Percentiles rank a stretch among this genome's conserved stretches.
phyloP scores from a whole-genome alignment of 257 asterid species.

The Solanum megistacrolobum region DNA sequence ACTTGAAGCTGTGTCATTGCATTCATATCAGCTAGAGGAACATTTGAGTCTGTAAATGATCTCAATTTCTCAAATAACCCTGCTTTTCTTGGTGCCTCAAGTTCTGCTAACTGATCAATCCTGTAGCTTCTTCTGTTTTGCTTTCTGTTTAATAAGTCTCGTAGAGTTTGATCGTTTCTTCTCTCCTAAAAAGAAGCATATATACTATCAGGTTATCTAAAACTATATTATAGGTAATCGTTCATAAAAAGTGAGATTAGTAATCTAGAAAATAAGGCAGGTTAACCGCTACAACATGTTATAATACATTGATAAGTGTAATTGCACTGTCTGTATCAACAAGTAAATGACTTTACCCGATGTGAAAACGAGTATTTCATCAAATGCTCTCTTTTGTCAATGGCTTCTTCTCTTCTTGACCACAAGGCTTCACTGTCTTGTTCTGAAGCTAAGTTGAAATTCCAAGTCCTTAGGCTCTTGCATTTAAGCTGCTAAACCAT shows the following conservation, averaged over 20 bases:
- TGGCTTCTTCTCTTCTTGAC: constrained; percentile 48
- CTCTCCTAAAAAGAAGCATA: constrained; percentile 34
- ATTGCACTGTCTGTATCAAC: neutral
- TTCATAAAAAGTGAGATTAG: neutral
- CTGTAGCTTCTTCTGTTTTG: constrained; percentile 33
- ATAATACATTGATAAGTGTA: neutral
- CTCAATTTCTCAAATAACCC: constrained; percentile 25
- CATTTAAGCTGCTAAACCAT: constrained; percentile 29
- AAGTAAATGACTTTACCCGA: constrained; percentile 32
- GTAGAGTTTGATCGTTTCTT: constrained; percentile 33
- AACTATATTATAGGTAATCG: neutral
- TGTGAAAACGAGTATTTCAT: constrained; percentile 67
- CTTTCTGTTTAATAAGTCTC: constrained; percentile 24
- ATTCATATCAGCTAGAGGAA: constrained; percentile 19
- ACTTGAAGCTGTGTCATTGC: constrained; percentile 24
- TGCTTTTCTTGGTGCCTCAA: constrained; percentile 14
- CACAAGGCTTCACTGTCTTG: constrained; percentile 46
- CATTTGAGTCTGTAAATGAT: constrained; percentile 15
- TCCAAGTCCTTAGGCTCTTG: constrained; percentile 43
- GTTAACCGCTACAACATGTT: neutral
- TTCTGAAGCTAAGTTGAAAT: constrained; percentile 35
- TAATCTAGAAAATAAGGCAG: neutral
- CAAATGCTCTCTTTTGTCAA: constrained; percentile 55
- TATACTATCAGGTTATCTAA: neutral
- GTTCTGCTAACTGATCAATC: constrained; percentile 25